phyloP scores from a whole-genome alignment of 768 basidiomycete genomes.

The Mycena capillaripes region DNA sequence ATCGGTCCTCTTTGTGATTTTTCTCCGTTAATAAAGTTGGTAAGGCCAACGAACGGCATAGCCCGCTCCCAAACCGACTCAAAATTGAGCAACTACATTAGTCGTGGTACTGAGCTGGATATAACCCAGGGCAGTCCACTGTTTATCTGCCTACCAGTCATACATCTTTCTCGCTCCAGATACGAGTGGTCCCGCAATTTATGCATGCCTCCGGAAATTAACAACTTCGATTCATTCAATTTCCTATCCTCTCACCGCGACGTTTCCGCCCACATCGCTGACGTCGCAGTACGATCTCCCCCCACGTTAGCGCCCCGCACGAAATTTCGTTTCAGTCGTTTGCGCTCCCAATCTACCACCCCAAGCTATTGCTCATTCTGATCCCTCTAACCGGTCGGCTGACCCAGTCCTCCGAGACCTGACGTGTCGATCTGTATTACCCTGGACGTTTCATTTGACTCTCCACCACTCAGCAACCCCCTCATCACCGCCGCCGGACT shows the following conservation, averaged over 20 bases:
- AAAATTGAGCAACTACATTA: too few species aligned
- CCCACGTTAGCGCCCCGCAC: not conserved
- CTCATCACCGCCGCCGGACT: not conserved
- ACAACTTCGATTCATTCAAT: not conserved
- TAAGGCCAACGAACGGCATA: too few species aligned
- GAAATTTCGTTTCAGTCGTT: not conserved
- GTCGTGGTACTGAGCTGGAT: too few species aligned
- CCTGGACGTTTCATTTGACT: not conserved
- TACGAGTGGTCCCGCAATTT: not conserved
- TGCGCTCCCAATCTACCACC: not conserved
- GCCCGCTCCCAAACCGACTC: too few species aligned
- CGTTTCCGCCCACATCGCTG: not conserved
- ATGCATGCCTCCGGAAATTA: not conserved
- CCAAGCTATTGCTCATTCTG: too few species aligned
- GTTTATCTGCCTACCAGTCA: not conserved
- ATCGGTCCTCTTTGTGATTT: too few species aligned
- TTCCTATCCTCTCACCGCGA: not conserved
- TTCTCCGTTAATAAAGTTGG: too few species aligned
- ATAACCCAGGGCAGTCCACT: too few species aligned
- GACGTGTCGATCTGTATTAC: not conserved
- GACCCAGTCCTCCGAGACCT: not conserved
- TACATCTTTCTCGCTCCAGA: not conserved
- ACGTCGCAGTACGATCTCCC: not conserved
- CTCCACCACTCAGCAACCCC: not conserved
- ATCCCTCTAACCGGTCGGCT: not conserved